Percentiles rank a stretch among this genome's conserved stretches.
Conservation (phyloP, 805 yeast genomes). For the Pichia scutulata region DNA sequence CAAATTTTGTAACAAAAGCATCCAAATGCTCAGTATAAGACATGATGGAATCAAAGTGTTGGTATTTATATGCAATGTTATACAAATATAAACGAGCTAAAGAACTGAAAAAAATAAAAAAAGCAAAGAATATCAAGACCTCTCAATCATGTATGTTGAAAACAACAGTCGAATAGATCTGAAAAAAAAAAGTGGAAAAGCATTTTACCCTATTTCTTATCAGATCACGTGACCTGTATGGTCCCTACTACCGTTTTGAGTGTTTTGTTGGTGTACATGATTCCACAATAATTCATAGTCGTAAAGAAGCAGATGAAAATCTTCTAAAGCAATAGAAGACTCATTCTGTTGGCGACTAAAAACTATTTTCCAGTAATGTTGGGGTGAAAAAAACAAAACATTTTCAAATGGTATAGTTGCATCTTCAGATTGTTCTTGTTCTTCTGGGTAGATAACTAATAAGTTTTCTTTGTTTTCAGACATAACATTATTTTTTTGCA, state of each 20-base stretch:
- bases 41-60: conserved; percentile 8
- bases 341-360: neutral
- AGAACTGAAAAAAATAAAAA: neutral
- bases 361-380: neutral
- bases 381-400: neutral
- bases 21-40: conserved; percentile 52
- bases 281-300: conserved; percentile 8
- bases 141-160: neutral
- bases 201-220: conserved; percentile 17
- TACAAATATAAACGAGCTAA: neutral
- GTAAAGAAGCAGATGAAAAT: conserved; percentile 6
- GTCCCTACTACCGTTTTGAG: neutral
- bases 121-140: neutral
- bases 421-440: neutral
- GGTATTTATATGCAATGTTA: neutral
- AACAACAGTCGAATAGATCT: neutral
- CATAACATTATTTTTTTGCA: neutral
- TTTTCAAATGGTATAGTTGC: neutral
- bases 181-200: conserved; percentile 18
- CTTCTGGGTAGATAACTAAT: neutral
- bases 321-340: neutral
- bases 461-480: neutral
- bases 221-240: conserved; percentile 22
- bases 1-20: conserved; percentile 55
- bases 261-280: neutral